Evolutionary conservation across 78 protist species (phyloP), one percentile per base, ranked within the genome.

Genomic region (Carpediemonas membranifera): DNA sequence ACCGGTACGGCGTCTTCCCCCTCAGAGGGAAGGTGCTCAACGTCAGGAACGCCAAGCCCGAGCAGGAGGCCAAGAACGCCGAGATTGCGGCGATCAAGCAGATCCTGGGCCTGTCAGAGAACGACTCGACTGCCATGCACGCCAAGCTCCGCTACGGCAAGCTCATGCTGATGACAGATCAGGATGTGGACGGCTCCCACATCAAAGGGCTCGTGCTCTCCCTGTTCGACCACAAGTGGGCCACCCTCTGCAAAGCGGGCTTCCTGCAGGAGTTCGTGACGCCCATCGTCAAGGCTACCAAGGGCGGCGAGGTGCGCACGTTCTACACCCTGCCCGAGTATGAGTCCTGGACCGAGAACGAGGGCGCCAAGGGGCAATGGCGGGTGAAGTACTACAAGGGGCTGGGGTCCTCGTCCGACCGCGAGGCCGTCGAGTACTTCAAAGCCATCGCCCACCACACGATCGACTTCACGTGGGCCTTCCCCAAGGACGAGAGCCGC

Each of bases 111-210:
- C 77, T 94, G 30, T 44, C 84, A 61, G 80, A 77, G 51, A 68
- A 71, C 52, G 51, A 7, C 21, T n/a, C 18, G 16, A 18, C 30
- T 61, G 27, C 39, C 31, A 65, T 44, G 31, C n/a, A 52, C 50
- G 64, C 57, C 52, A 11, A 19, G 13, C 84, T 95, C 47, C 81
- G 99, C 18, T 96, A 96, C 79, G 99, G 98, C 28, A 65, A 64
- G 24, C 36, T 96, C 62, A 92, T 96, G 98, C 88, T 96, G 74
- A 96, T 96, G 99, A 62, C 98, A 19, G 65, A 60, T 27, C 91
- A 93, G 86, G 99, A 97, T 70, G 82, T 82, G 52, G 99, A 97
- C 71, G 99, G 99, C 27, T 90, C 98, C 31, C 99, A 97, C 90
- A 97, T 97, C 78, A 97, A 97, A 74, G 99, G 99, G 7, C 84